A percentile compares a stretch with the other conserved stretches of the same genome.
Evolutionary conservation across 306 rosid genomes (phyloP).

Genomic region (Quercus bicolor): DNA sequence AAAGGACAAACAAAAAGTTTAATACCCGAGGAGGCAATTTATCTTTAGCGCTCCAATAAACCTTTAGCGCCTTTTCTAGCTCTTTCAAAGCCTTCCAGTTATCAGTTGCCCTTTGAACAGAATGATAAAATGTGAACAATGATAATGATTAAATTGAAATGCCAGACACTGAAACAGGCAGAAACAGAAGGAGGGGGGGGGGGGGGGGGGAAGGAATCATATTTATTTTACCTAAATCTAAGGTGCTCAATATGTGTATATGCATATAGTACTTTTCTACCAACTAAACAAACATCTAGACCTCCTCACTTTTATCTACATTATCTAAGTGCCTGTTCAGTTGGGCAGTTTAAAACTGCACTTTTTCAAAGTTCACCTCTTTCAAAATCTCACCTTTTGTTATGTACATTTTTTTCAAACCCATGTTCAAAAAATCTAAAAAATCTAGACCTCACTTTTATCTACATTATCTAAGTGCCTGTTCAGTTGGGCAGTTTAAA

Average conservation of each 20-base stretch:
- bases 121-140: not conserved
- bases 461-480: too few species aligned
- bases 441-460: too few species aligned
- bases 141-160: conserved; percentile 7
- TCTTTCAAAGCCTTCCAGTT: conserved; percentile 93
- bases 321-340: too few species aligned
- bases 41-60: conserved; percentile 80
- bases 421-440: too few species aligned
- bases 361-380: too few species aligned
- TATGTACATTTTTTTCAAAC: too few species aligned
- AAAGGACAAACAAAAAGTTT: not conserved
- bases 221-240: not conserved
- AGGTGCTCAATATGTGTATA: not conserved
- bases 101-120: conserved; percentile 55
- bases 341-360: too few species aligned
- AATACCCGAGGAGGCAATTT: conserved; percentile 87
- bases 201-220: not conserved
- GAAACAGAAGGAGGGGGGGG: too few species aligned
- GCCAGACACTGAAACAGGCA: too few species aligned
- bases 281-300: not conserved
- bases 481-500: too few species aligned
- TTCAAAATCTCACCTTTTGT: too few species aligned
- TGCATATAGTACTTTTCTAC: not conserved
- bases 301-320: too few species aligned
- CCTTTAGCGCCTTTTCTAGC: conserved; percentile 83